Evolutionary conservation across 139 green algal species (phyloP).

Genomic region (Auxenochlorella pyrenoidosa): DNA sequence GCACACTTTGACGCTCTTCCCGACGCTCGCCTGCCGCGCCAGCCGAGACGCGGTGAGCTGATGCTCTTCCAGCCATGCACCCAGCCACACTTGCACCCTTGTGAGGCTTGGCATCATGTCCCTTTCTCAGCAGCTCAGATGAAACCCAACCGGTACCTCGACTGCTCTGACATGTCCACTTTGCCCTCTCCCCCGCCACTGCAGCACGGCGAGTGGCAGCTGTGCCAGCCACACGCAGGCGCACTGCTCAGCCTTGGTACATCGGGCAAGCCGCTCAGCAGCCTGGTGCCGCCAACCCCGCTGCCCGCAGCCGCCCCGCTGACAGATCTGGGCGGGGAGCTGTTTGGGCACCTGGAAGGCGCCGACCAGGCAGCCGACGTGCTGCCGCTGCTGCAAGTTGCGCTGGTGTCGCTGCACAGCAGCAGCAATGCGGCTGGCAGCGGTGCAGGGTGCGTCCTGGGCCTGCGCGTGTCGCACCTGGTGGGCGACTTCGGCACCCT

Average conservation of each 20-base stretch:
- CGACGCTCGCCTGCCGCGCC: background rate
- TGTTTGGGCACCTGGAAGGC: slow-evolving; percentile 13
- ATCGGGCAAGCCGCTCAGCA: background rate
- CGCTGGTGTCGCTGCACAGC: background rate
- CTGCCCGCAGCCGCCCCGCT: background rate
- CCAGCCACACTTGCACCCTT: too few relatives aligned
- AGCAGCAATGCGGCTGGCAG: background rate
- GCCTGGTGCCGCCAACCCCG: background rate
- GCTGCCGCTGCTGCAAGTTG: background rate
- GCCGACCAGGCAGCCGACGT: background rate
- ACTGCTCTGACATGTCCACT: background rate
- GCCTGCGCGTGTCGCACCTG: background rate
- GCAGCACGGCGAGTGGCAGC: slow-evolving; percentile 7
- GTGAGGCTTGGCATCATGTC: too few relatives aligned
- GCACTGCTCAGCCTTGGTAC: background rate
- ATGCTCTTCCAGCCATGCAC: too few relatives aligned
- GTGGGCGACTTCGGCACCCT: background rate
- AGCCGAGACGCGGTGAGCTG: background rate
- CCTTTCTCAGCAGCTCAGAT: background rate
- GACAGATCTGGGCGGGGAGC: background rate
- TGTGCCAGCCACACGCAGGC: background rate
- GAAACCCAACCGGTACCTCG: background rate
- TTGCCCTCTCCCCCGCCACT: background rate
- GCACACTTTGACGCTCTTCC: background rate
- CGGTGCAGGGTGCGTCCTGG: background rate